Conservation (phyloP, 2,329 filamentous ascomycete species). For the Arthrinium puccinioides region DNA sequence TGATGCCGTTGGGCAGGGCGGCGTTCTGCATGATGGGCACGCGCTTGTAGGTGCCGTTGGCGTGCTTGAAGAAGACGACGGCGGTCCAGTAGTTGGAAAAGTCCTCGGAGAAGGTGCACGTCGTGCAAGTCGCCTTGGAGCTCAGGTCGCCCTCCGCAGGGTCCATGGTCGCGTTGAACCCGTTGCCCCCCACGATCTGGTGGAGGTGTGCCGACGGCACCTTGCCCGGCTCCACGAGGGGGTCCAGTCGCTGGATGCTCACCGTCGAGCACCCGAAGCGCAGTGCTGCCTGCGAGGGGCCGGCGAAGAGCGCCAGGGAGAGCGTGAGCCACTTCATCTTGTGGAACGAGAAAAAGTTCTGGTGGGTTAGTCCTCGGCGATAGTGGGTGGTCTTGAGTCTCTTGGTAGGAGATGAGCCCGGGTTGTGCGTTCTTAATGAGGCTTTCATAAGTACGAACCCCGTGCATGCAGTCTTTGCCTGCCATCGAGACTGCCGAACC, state of each 20-base stretch:
- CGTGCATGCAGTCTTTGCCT: no score
- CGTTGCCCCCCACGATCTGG: constrained; percentile 24
- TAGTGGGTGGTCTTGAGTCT: no score
- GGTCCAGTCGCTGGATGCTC: constrained; percentile 21
- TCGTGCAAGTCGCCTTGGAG: constrained; percentile 18
- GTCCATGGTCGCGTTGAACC: constrained; percentile 22
- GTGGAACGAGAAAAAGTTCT: no score
- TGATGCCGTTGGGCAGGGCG: constrained; percentile 17
- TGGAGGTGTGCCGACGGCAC: constrained; percentile 20
- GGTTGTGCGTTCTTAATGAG: no score
- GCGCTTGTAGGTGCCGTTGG: constrained; percentile 21
- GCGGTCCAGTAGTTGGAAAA: constrained; percentile 24
- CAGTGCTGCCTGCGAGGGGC: constrained; percentile 20
- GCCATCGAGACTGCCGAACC: no score
- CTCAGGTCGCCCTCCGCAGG: constrained; percentile 16
- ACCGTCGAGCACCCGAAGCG: constrained; percentile 21
- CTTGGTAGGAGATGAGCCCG: no score
- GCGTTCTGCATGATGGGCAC: constrained; percentile 22
- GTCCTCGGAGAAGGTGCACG: constrained; percentile 21
- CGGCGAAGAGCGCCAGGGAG: constrained; percentile 14
- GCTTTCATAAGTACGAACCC: no score
- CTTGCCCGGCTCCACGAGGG: constrained; percentile 20
- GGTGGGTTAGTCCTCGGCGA: no score
- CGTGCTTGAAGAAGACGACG: constrained; percentile 22
- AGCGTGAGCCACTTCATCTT: constrained; percentile 20